Percentiles rank a stretch among this genome's conserved stretches.
Conservation (phyloP, 129 eudicot species). For the Escallonia herrerae region DNA sequence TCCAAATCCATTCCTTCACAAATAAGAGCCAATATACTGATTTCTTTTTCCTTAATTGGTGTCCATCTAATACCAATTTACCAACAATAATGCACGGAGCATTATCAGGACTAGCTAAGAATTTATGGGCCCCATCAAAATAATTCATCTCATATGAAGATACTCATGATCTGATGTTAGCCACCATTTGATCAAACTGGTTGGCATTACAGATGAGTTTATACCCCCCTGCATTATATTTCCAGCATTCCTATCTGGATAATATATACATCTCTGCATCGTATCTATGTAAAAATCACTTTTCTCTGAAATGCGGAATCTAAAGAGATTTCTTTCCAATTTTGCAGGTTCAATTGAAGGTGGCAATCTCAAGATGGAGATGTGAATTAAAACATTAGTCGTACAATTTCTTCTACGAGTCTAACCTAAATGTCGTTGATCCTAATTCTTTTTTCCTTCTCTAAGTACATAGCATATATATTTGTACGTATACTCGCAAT, state of each 20-base stretch:
- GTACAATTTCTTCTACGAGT: constrained; percentile 17
- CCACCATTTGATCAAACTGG: neutral
- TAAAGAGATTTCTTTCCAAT: constrained; percentile 1
- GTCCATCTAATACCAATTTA: no score
- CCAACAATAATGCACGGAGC: constrained; percentile 1
- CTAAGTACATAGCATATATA: constrained; percentile 34
- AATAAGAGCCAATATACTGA: constrained; percentile 3
- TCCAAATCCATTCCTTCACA: constrained; percentile 7
- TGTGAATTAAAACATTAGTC: constrained; percentile 32
- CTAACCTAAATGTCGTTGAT: constrained; percentile 21
- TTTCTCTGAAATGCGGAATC: constrained; percentile 3
- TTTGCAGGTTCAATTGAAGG: constrained; percentile 49
- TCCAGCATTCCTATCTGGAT: neutral
- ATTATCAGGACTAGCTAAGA: constrained; percentile 1
- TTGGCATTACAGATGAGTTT: neutral
- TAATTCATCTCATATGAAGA: constrained; percentile 8
- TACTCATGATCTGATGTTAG: constrained; percentile 4
- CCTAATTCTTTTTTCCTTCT: constrained; percentile 25
- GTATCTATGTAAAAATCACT: neutral
- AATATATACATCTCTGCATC: neutral
- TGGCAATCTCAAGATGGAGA: constrained; percentile 60
- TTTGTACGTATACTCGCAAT: constrained; percentile 30
- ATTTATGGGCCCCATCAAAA: constrained; percentile 9
- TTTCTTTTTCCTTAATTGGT: no score
- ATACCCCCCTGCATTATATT: neutral